Evolutionary conservation across 345 rosid genomes (phyloP).

Genomic region (Brassica juncea): DNA sequence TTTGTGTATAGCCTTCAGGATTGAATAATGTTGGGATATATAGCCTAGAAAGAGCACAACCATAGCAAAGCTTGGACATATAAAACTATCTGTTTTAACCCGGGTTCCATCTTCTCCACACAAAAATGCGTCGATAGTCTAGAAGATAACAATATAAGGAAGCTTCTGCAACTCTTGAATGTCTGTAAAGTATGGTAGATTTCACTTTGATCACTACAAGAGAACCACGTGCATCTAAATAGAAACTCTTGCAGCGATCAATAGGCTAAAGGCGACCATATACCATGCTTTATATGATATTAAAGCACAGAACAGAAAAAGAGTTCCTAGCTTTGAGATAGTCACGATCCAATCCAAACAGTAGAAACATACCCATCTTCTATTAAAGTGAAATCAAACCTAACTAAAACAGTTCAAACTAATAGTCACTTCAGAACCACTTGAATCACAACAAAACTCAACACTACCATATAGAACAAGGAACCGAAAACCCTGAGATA

Average conservation of each 20-base stretch:
- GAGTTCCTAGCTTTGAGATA: background rate
- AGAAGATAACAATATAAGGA: background rate
- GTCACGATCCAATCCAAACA: background rate
- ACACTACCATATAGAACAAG: conserved; percentile 1
- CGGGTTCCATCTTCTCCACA: background rate
- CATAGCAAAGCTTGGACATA: background rate
- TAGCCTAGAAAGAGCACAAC: background rate
- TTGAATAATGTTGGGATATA: background rate
- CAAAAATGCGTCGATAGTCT: background rate
- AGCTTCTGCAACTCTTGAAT: background rate
- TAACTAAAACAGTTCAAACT: background rate
- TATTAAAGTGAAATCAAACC: background rate
- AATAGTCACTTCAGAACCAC: background rate
- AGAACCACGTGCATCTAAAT: background rate
- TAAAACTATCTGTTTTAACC: background rate
- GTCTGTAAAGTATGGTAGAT: background rate
- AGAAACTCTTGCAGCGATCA: background rate
- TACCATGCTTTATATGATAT: conserved; percentile 5
- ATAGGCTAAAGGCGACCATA: background rate
- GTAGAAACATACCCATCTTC: background rate
- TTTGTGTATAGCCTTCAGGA: background rate
- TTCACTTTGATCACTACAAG: background rate
- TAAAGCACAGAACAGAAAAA: background rate
- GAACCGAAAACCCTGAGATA: background rate
- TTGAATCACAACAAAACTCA: conserved; percentile 1